phyloP scores from a whole-genome alignment of 768 basidiomycete species.

The Lentinula detonsa region DNA sequence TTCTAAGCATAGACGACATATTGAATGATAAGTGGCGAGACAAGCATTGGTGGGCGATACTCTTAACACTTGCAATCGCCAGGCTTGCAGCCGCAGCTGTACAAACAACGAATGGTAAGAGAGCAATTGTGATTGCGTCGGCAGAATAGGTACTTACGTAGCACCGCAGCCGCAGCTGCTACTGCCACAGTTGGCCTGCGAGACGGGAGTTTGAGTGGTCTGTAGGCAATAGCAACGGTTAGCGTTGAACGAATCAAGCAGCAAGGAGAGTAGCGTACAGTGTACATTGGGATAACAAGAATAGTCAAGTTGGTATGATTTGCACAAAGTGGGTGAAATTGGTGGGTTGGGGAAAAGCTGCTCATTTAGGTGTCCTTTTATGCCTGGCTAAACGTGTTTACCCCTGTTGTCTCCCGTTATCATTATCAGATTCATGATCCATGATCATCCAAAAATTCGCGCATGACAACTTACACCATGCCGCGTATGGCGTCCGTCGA shows the following conservation, averaged over 20 bases:
- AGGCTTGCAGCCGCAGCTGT: conserved; percentile 54
- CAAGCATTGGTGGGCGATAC: conserved; percentile 5
- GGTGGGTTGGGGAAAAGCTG: not conserved
- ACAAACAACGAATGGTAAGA: not conserved
- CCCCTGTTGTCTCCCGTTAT: not conserved
- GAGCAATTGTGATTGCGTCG: not conserved
- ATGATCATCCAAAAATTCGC: not conserved
- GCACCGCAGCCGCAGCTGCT: conserved; percentile 46
- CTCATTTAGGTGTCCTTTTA: not conserved
- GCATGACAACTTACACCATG: not conserved
- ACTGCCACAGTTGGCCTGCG: conserved; percentile 39
- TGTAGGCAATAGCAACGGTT: conserved; percentile 8
- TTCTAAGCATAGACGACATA: not conserved
- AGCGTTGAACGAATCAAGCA: conserved; percentile 2
- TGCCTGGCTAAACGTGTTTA: not conserved
- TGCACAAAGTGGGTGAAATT: not conserved
- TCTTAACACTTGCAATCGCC: conserved; percentile 62
- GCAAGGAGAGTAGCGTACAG: conserved; percentile 23
- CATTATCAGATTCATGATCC: not conserved
- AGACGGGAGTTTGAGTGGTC: conserved; percentile 33
- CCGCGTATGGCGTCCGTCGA: not conserved
- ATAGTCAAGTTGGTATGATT: not conserved
- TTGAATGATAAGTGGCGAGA: not conserved
- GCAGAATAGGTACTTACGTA: conserved; percentile 23
- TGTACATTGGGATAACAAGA: conserved; percentile 25